Conservation (phyloP, 805 yeast genomes). For the Lachancea waltii region DNA sequence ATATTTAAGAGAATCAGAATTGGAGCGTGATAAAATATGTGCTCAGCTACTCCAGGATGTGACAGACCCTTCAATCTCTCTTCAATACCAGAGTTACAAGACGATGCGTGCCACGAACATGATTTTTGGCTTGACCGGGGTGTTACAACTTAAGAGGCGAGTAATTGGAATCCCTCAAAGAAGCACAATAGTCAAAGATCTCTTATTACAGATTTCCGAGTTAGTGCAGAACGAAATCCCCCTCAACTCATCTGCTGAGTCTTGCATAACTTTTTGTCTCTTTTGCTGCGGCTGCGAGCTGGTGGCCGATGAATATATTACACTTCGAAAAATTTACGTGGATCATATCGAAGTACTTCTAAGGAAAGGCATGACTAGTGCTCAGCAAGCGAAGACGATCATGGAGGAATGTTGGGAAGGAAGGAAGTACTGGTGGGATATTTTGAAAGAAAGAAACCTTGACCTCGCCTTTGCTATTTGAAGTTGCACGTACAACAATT, state of each 20-base stretch:
- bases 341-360: slow-evolving; percentile 13
- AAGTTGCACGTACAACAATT: too few relatives aligned
- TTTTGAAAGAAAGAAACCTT: slow-evolving; percentile 10
- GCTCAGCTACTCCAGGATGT: neutral
- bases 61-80: neutral
- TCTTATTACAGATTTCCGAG: slow-evolving; percentile 11
- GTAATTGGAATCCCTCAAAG: slow-evolving; percentile 43
- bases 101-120: slow-evolving; percentile 44
- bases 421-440: slow-evolving; percentile 13
- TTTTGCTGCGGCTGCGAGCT: slow-evolving; percentile 24
- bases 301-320: slow-evolving; percentile 9
- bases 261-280: slow-evolving; percentile 18
- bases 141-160: slow-evolving; percentile 52
- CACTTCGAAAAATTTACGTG: slow-evolving; percentile 12
- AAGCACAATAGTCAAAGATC: slow-evolving; percentile 42
- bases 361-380: slow-evolving; percentile 12
- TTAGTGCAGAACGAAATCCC: slow-evolving; percentile 13
- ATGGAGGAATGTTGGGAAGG: slow-evolving; percentile 14
- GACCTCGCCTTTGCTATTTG: slow-evolving; percentile 20
- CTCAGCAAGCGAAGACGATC: slow-evolving; percentile 10
- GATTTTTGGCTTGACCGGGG: slow-evolving; percentile 47
- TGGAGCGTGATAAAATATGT: slow-evolving; percentile 26
- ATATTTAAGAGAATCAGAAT: slow-evolving; percentile 23
- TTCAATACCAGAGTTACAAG: slow-evolving; percentile 16
- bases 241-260: slow-evolving; percentile 12